These are phyloP conservation scores for Aegilops longissima DNA, from an alignment of 176 grass and related monocot species.

Conservation along the genomic window DNA sequence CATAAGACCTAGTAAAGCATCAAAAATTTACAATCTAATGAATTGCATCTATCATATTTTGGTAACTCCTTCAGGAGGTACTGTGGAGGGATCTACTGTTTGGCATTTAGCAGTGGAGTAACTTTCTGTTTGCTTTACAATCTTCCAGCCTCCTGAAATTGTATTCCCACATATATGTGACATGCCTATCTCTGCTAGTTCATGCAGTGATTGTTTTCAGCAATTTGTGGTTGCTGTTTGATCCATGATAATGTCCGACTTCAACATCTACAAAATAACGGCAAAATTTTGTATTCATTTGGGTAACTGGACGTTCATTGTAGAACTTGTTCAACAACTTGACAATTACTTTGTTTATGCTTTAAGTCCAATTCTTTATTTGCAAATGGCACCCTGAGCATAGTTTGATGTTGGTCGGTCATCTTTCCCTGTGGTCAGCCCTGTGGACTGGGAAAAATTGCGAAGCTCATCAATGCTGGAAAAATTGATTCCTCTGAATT, in stretches of 20 bases:
- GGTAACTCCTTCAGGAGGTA: background rate
- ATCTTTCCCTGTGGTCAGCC: slow-evolving; percentile 50
- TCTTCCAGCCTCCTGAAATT: background rate
- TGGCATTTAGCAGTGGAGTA: background rate
- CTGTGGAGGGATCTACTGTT: background rate
- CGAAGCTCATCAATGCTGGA: slow-evolving; percentile 87
- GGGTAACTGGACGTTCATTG: background rate
- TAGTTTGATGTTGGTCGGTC: slow-evolving; percentile 22
- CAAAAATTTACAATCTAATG: background rate
- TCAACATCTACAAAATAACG: background rate
- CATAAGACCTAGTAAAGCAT: background rate
- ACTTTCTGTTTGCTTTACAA: background rate
- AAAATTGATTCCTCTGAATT: slow-evolving; percentile 89
- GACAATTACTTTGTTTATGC: background rate
- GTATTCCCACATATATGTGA: background rate
- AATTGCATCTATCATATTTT: slow-evolving; percentile 10
- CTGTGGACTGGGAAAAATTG: slow-evolving; percentile 90
- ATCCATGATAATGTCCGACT: background rate
- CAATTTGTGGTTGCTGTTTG: slow-evolving; percentile 22
- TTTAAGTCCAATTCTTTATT: background rate
- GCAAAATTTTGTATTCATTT: background rate
- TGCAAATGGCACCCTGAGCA: background rate
- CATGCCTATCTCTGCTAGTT: background rate
- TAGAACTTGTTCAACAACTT: background rate
- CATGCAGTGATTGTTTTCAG: background rate